Evolutionary conservation across 805 yeast species (phyloP), one percentile per base, ranked within the genome.

Genomic region (Metschnikowia sp.): DNA sequence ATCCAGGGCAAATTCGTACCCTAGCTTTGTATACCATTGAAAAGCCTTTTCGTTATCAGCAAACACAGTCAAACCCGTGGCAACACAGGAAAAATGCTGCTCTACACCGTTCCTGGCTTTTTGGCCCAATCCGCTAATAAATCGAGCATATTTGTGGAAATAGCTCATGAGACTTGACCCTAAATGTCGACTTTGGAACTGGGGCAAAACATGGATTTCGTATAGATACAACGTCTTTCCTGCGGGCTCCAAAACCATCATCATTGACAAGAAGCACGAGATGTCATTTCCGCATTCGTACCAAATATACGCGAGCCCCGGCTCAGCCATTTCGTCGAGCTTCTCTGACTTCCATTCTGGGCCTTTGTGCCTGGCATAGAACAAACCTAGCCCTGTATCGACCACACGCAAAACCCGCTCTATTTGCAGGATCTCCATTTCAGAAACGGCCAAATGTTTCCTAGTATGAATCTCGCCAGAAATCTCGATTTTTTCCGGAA

Each of bases 61-160:
- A 53, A 81, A 81, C 1, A 80, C 85, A 1, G 85, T 81, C 35
- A 81, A 59, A 3, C 71, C 57, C 0, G 71, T 65, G 3, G 72
- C 77, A 9, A 40, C 39, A 26, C 47, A 47, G 8, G 34, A 32
- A 13, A 64, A 53, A 36, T 47, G 39, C 4, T n/a, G 19, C 19
- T n/a, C 10, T 22, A 22, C 26, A 22, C 26, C 26, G 26, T 32
- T 32, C 33, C 33, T 11, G 12, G 38, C 6, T 18, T 13, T 36
- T 18, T 36, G 18, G 10, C n/a, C 28, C 11, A 28, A 3, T 18
- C 13, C 38, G 30, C 49, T 49, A n/a, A 64, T 43, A 19, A 44
- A 10, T 2, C 7, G 4, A 2, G 71, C 66, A 4, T 74, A 47
- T 0, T 40, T 11, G 41, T 77, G 78, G 32, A 79, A 65, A 0